These are phyloP conservation scores for Phytopythium litorale DNA, from an alignment of 352 stramenopile species.

Conservation along the genomic window DNA sequence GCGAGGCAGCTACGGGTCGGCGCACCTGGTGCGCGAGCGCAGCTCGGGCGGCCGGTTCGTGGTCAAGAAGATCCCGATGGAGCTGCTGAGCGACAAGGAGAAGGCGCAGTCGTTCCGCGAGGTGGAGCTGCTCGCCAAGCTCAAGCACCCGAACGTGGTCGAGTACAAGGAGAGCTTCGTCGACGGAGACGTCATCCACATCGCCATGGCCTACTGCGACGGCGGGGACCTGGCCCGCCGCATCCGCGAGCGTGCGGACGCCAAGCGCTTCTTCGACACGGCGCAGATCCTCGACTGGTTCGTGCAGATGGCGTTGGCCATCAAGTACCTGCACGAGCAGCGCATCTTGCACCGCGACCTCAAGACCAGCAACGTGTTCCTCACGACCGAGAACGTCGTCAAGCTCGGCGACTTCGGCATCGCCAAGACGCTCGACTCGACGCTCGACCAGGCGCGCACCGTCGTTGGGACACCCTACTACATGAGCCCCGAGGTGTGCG, in stretches of 20 bases:
- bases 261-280: slow-evolving; percentile 42
- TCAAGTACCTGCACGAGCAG: slow-evolving; percentile 93
- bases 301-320: slow-evolving; percentile 92
- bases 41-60: slow-evolving; percentile 34
- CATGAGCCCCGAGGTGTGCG: slow-evolving; percentile 92
- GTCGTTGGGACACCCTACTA: slow-evolving; percentile 93
- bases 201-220: slow-evolving; percentile 96
- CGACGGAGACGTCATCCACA: slow-evolving; percentile 80
- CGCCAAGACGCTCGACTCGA: slow-evolving; percentile 80
- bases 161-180: slow-evolving; percentile 93
- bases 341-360: slow-evolving; percentile 92
- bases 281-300: slow-evolving; percentile 84
- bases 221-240: slow-evolving; percentile 76
- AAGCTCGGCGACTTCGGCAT: slow-evolving; percentile 95
- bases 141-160: slow-evolving; percentile 94
- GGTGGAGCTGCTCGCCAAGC: slow-evolving; percentile 87
- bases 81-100: slow-evolving; percentile 73
- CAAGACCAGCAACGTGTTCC: slow-evolving; percentile 94
- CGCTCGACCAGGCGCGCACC: slow-evolving; percentile 83
- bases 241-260: slow-evolving; percentile 37
- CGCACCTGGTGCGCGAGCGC: slow-evolving; percentile 55
- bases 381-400: slow-evolving; percentile 81
- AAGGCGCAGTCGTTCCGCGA: slow-evolving; percentile 78
- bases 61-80: slow-evolving; percentile 87
- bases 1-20: slow-evolving; percentile 71